phyloP scores from a whole-genome alignment of 2,329 filamentous ascomycete genomes.

The Aciculosporium take region DNA sequence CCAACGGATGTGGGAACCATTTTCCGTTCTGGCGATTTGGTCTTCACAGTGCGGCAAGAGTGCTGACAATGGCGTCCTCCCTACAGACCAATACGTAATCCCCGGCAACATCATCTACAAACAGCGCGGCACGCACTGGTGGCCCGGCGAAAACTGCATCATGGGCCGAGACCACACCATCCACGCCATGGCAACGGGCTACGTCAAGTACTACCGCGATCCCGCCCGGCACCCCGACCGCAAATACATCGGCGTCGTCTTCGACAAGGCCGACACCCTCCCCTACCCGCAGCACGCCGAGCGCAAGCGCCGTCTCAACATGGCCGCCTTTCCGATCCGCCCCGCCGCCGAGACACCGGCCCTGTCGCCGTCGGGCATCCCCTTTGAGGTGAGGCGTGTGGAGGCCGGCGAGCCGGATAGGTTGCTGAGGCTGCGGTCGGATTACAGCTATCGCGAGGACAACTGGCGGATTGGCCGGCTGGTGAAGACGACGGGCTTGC shows the following conservation, averaged over 20 bases:
- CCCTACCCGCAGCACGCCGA: slow-evolving; percentile 63
- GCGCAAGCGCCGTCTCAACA: slow-evolving; percentile 60
- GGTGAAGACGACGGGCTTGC: slow-evolving; percentile 34
- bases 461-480: slow-evolving; percentile 45
- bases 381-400: slow-evolving; percentile 29
- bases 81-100: slow-evolving; percentile 73
- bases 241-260: slow-evolving; percentile 89
- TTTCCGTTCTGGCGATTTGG: neutral
- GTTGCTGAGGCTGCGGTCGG: slow-evolving; percentile 33
- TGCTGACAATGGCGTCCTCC: neutral
- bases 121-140: slow-evolving; percentile 89
- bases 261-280: slow-evolving; percentile 66
- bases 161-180: slow-evolving; percentile 97
- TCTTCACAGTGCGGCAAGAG: neutral
- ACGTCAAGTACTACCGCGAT: slow-evolving; percentile 94
- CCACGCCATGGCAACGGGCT: slow-evolving; percentile 70
- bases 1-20: neutral
- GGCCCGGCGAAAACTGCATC: slow-evolving; percentile 84
- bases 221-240: slow-evolving; percentile 67
- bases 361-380: slow-evolving; percentile 36
- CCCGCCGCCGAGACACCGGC: slow-evolving; percentile 22
- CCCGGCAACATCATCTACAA: slow-evolving; percentile 97
- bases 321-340: slow-evolving; percentile 42
- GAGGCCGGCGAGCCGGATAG: slow-evolving; percentile 29
- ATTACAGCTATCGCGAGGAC: slow-evolving; percentile 47